A percentile compares a stretch with the other conserved stretches of the same genome.
Conservation (phyloP, 768 basidiomycete species). For the Calvatia gigantea region DNA sequence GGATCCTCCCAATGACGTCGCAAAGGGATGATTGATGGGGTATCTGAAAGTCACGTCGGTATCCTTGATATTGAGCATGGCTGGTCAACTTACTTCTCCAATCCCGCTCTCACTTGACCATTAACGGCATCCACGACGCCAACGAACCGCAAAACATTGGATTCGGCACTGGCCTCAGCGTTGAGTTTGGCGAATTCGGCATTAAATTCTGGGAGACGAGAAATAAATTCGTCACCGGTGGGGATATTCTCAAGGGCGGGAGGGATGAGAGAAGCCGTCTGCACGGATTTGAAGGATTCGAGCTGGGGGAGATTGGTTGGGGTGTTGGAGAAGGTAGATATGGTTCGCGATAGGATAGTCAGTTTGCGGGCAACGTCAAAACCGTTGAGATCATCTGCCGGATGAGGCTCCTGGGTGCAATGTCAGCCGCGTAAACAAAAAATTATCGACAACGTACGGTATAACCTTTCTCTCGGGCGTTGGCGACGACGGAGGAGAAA, state of each 20-base stretch:
- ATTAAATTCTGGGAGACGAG: conserved; percentile 79
- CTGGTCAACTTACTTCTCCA: conserved; percentile 68
- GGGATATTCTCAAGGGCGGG: conserved; percentile 58
- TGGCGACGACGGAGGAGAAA: conserved; percentile 87
- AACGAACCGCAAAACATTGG: conserved; percentile 89
- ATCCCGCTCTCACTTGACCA: conserved; percentile 76
- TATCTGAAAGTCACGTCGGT: conserved; percentile 53
- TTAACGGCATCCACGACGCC: conserved; percentile 84
- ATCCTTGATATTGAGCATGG: neutral
- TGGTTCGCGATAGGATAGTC: conserved; percentile 86
- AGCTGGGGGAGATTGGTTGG: conserved; percentile 45
- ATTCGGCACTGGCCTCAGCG: conserved; percentile 71
- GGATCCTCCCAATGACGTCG: conserved; percentile 91
- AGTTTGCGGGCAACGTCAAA: conserved; percentile 97
- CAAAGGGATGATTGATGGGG: conserved; percentile 86
- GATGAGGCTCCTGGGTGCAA: conserved; percentile 82
- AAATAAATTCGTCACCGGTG: conserved; percentile 81
- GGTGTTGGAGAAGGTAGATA: conserved; percentile 37
- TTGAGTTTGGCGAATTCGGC: conserved; percentile 71
- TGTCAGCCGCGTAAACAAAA: no score
- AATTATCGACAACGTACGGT: no score
- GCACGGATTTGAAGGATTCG: conserved; percentile 79
- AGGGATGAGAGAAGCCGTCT: conserved; percentile 85
- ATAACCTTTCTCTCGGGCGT: conserved; percentile 91
- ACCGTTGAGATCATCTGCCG: conserved; percentile 94